Evolutionary conservation across 495 filamentous ascomycete genomes (phyloP).

Genomic region (Durotheca rogersii): DNA sequence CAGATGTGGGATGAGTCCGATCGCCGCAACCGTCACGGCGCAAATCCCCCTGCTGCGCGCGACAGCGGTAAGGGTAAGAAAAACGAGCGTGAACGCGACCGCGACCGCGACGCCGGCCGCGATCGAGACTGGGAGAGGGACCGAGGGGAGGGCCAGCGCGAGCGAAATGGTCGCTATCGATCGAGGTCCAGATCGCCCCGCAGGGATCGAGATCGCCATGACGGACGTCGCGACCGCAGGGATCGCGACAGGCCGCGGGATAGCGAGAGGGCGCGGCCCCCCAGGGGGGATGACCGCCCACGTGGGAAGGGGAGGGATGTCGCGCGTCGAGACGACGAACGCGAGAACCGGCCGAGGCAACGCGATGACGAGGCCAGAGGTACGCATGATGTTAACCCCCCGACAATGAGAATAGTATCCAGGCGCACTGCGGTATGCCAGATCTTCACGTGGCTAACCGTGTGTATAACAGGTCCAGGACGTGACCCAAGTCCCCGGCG

Average conservation of each 20-base stretch:
- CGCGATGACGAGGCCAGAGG: conserved; percentile 4
- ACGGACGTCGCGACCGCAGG: conserved; percentile 35
- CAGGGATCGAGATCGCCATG: conserved; percentile 40
- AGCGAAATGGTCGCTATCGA: conserved; percentile 36
- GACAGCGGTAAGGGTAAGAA: conserved; percentile 33
- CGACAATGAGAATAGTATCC: too few relatives aligned
- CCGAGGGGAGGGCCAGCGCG: conserved; percentile 32
- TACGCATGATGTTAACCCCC: too few relatives aligned
- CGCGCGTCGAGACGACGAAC: conserved; percentile 46
- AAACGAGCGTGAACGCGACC: conserved; percentile 18
- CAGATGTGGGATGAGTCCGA: conserved; percentile 49
- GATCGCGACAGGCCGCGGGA: conserved; percentile 27
- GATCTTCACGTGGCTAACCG: conserved; percentile 14
- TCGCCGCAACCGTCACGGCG: conserved; percentile 27
- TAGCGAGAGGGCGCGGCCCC: conserved; percentile 19
- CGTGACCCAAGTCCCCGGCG: conserved; percentile 22
- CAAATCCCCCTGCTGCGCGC: conserved; percentile 22
- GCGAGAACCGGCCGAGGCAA: conserved; percentile 36
- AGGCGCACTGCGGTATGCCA: too few relatives aligned
- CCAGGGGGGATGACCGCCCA: conserved; percentile 26
- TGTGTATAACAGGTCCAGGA: conserved; percentile 5
- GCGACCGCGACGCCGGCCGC: not conserved
- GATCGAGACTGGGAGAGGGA: conserved; percentile 29
- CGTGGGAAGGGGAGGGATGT: conserved; percentile 35
- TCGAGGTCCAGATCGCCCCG: conserved; percentile 43